phyloP scores from a whole-genome alignment of 306 rosid species.

The Prunus dulcis region DNA sequence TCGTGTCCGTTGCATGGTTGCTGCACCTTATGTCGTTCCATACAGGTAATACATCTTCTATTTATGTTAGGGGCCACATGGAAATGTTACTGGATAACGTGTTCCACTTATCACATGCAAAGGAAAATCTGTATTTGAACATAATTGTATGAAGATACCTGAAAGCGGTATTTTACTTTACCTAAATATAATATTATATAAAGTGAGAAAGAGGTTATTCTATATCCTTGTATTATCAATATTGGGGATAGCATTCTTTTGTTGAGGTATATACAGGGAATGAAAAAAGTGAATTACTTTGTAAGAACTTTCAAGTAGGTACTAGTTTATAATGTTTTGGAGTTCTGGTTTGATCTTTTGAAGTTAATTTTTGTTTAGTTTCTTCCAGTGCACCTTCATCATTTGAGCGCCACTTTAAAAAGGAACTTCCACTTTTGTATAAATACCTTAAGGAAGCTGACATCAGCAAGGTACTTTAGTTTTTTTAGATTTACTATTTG shows the following conservation, averaged over 20 bases:
- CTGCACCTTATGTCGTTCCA: constrained; percentile 85
- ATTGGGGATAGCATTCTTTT: background rate
- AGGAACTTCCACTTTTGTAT: constrained; percentile 58
- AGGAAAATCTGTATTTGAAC: background rate
- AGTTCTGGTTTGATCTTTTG: background rate
- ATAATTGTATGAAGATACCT: no score
- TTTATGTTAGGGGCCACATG: background rate
- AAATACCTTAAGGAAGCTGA: constrained; percentile 60
- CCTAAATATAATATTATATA: no score
- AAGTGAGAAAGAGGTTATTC: no score
- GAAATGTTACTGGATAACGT: background rate
- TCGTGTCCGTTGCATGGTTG: constrained; percentile 59
- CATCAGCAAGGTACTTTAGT: constrained; percentile 51
- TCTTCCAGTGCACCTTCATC: constrained; percentile 69
- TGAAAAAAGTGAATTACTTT: background rate
- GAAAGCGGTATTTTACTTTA: no score
- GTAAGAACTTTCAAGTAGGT: background rate
- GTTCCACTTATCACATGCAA: background rate
- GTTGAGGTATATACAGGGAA: no score
- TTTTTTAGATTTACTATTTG: background rate
- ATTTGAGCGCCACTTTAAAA: constrained; percentile 65
- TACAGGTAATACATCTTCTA: constrained; percentile 45
- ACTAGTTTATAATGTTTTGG: background rate
- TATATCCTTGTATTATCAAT: background rate
- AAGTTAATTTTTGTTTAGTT: background rate